Evolutionary conservation across 352 stramenopile genomes (phyloP).

Genomic region (Phytophthora meadii): DNA sequence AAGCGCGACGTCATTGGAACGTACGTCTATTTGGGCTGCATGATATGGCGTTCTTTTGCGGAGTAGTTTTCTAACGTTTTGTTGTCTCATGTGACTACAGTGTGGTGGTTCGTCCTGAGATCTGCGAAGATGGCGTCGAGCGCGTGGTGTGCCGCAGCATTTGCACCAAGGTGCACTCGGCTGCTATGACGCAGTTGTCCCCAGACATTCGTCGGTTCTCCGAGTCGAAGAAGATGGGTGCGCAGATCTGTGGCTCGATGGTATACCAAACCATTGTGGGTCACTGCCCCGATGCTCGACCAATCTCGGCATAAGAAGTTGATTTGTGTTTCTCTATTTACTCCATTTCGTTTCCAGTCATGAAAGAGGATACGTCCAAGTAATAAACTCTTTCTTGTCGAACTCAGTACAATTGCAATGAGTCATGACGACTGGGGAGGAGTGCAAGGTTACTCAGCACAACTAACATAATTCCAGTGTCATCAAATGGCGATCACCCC

Average conservation of each 20-base stretch:
- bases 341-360: constrained; percentile 19
- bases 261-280: constrained; percentile 43
- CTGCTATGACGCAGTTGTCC: constrained; percentile 23
- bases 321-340: constrained; percentile 24
- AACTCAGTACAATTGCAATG: too few relatives aligned
- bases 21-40: constrained; percentile 21
- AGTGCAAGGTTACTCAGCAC: too few relatives aligned
- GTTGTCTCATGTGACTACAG: constrained; percentile 20
- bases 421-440: too few relatives aligned
- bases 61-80: constrained; percentile 16
- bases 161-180: constrained; percentile 46
- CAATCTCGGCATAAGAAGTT: constrained; percentile 26
- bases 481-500: not conserved
- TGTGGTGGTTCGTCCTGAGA: constrained; percentile 39
- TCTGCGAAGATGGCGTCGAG: constrained; percentile 43
- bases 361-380: not conserved
- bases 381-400: constrained; percentile 10
- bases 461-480: not conserved
- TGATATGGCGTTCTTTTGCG: not conserved
- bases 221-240: constrained; percentile 42
- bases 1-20: constrained; percentile 48
- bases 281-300: constrained; percentile 32
- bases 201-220: constrained; percentile 35
- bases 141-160: constrained; percentile 45
- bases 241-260: constrained; percentile 38